Percentiles rank a stretch among this genome's conserved stretches.
phyloP scores from a whole-genome alignment of 441 rosid species.

The Pelargonium myrrhifolium region DNA sequence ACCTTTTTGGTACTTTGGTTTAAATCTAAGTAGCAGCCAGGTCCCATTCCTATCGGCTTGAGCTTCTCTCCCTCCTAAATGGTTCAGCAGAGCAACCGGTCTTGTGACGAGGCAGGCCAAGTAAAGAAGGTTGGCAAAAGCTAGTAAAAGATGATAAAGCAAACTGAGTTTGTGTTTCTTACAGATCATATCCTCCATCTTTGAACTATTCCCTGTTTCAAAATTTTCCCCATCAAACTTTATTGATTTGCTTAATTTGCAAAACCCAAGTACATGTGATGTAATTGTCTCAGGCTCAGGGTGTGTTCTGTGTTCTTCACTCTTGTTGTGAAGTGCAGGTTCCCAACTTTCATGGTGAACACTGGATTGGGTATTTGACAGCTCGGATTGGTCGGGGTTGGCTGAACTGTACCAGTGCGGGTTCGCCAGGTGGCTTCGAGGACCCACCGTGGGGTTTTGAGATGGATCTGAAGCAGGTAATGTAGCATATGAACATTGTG shows the following conservation, averaged over 20 bases:
- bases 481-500: neutral
- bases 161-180: constrained; percentile 6
- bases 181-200: constrained; percentile 14
- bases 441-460: neutral
- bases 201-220: constrained; percentile 15
- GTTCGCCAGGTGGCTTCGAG: neutral
- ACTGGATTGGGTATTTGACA: neutral
- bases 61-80: constrained; percentile 5
- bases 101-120: constrained; percentile 11
- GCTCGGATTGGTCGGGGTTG: too few relatives aligned
- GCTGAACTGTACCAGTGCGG: neutral
- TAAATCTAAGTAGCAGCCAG: constrained; percentile 13
- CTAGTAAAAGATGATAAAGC: constrained; percentile 26
- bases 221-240: constrained; percentile 3
- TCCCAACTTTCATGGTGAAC: neutral
- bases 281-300: neutral
- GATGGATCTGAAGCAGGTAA: neutral
- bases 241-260: neutral
- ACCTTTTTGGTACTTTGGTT: constrained; percentile 25
- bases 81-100: neutral
- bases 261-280: constrained; percentile 3
- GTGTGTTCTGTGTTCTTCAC: neutral
- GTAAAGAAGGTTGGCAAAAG: constrained; percentile 24
- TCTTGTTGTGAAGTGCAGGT: constrained; percentile 1
- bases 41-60: constrained; percentile 5